Conservation (phyloP, 2,329 filamentous ascomycete genomes). For the Zymoseptoria ardabiliae region DNA sequence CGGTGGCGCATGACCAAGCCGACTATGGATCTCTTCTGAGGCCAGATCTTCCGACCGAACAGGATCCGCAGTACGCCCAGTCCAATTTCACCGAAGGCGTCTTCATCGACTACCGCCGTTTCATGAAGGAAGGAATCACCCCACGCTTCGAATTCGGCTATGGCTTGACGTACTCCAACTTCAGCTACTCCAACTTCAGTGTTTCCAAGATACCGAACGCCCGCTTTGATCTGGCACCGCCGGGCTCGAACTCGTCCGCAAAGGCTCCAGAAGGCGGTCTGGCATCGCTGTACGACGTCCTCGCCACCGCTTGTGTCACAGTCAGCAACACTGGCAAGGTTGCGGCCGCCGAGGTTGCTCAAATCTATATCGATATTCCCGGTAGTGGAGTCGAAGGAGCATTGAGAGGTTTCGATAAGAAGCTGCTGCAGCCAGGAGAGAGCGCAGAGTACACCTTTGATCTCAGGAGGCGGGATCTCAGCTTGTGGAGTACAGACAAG, state of each 20-base stretch:
- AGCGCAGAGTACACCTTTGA: conserved; percentile 10
- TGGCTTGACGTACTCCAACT: conserved; percentile 39
- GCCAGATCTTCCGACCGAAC: conserved; percentile 8
- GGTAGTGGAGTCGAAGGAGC: conserved; percentile 20
- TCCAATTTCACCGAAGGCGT: conserved; percentile 33
- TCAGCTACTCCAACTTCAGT: conserved; percentile 31
- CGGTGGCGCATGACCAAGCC: conserved; percentile 22
- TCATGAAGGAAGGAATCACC: conserved; percentile 34
- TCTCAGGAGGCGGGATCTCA: conserved; percentile 17
- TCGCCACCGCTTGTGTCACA: conserved; percentile 50
- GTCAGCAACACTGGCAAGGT: conserved; percentile 57
- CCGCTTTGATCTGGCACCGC: conserved; percentile 8
- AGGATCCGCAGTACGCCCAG: conserved; percentile 19
- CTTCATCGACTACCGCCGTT: conserved; percentile 39
- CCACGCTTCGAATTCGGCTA: conserved; percentile 40
- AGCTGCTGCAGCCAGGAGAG: conserved; percentile 18
- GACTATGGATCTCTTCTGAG: conserved; percentile 24
- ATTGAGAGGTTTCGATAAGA: conserved; percentile 37
- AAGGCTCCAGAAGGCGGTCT: conserved; percentile 13
- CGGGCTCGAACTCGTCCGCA: conserved; percentile 7
- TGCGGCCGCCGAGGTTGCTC: conserved; percentile 47
- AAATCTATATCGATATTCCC: conserved; percentile 41
- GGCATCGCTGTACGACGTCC: conserved; percentile 51
- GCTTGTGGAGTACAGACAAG: conserved; percentile 13
- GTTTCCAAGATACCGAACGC: conserved; percentile 1